Base-by-base conservation (phyloP, 805 yeast species). In the Myxozyma neglecta region DNA sequence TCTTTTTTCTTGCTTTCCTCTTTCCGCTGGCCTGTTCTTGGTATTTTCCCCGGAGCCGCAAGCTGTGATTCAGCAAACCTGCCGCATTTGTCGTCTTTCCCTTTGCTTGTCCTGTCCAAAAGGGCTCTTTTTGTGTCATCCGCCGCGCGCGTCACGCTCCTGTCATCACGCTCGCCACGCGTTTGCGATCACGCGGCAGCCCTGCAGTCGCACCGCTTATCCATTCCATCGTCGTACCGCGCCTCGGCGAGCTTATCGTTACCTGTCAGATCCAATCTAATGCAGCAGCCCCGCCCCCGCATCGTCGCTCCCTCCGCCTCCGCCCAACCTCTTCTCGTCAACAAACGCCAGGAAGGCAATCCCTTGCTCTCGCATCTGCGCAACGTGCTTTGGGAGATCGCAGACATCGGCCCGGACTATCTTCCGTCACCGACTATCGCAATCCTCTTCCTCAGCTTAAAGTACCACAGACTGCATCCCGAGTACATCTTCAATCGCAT, bases 401-500 rank as follows among this genome's bases (percentile, higher is more conserved):
- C 72, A 14, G 69, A 67, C 24, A 72, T 78, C 53, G 69, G 65
- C 42, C 72, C 80, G 6, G 81, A 77, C 60, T 77, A 70, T 53
- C 68, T 74, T 2, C 67, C 76, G 8, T 75, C 76, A 7, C 69
- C 69, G 20, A 65, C 69, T 3, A 68, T 72, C 37, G 75, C 79
- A 43, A 76, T 71, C 20, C 69, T 77, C 42, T 78, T 72, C 57
- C 69, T 77, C 57, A 71, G 70, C 44, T 50, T 69, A 34, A 65
- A 66, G 52, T 69, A 69, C 54, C 71, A 69, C 49, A 62, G 72
- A 13, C 65, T 78, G 35, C 77, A 74, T 49, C 80, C 80, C 3
- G 80, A 77, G 60, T 77, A 78, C 60, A 75, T 78, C 18, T 73
- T 70, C 68, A 65, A 67, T 18, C 72, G 81, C 14, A 73, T 78